Evolutionary conservation across 805 yeast genomes (phyloP).

Genomic region (Metschnikowia gruessii): DNA sequence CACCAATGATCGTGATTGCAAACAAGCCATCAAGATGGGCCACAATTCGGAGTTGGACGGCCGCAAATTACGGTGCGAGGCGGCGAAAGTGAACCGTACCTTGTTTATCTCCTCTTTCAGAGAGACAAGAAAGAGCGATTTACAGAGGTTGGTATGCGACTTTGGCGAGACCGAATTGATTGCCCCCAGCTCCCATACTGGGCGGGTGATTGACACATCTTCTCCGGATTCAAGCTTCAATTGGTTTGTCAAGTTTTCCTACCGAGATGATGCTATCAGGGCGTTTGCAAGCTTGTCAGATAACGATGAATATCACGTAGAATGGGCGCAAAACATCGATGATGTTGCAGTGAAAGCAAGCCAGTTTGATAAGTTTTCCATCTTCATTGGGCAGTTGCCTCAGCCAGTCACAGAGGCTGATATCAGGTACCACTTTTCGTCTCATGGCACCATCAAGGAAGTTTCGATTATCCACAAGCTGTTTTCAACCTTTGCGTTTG

Average conservation of each 20-base stretch:
- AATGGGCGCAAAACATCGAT: slow-evolving; percentile 86
- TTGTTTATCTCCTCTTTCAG: slow-evolving; percentile 50
- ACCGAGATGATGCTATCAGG: slow-evolving; percentile 82
- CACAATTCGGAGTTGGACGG: slow-evolving; percentile 71
- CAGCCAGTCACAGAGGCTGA: slow-evolving; percentile 52
- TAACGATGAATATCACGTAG: slow-evolving; percentile 55
- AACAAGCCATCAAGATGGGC: slow-evolving; percentile 61
- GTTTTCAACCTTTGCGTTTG: slow-evolving; percentile 65
- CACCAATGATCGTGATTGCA: slow-evolving; percentile 65
- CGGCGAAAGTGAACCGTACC: slow-evolving; percentile 88
- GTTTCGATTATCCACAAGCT: slow-evolving; percentile 52
- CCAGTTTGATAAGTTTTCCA: slow-evolving; percentile 58
- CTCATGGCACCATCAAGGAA: slow-evolving; percentile 63
- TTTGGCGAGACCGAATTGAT: slow-evolving; percentile 80
- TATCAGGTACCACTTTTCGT: slow-evolving; percentile 55
- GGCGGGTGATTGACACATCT: slow-evolving; percentile 20
- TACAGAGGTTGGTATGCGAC: slow-evolving; percentile 40
- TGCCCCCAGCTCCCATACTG: slow-evolving; percentile 39
- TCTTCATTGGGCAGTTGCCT: slow-evolving; percentile 77
- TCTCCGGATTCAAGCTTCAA: slow-evolving; percentile 24
- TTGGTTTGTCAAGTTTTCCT: slow-evolving; percentile 79
- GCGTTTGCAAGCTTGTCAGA: slow-evolving; percentile 71
- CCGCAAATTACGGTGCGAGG: slow-evolving; percentile 79
- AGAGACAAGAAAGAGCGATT: slow-evolving; percentile 26
- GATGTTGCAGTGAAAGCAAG: slow-evolving; percentile 22